Base-by-base conservation (phyloP, 2,329 filamentous ascomycete genomes). In the Diaporthe aspalathi region DNA sequence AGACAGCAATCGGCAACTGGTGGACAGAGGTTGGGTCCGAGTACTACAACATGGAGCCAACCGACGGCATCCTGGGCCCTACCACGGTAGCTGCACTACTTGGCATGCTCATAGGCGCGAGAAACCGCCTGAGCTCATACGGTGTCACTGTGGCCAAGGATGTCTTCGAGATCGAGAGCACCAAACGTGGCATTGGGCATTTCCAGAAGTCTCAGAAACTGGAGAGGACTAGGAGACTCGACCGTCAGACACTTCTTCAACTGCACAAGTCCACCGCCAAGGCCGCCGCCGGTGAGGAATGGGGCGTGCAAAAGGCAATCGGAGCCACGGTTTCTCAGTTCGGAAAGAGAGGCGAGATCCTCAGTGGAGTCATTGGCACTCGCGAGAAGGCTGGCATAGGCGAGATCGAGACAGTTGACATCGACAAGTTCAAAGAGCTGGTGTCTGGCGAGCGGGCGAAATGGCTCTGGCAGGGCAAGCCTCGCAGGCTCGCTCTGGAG, bases 271-370 rank as follows among this genome's bases (percentile, higher is more conserved):
- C 87, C n/a, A 98, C 95, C 16, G 93, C 94, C 49, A 98, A 97
- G 80, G 94, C 94, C 40, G 95, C 94, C 2, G 93, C 92, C 65
- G 92, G 94, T 43, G 94, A 98, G 78, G 93, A 92, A 3, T 98
- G 95, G 94, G 93, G 92, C 20, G 93, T 97, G n/a, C 93, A 94
- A 65, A 92, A 94, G 77, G 95, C 95, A 22, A 94, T 99, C 77
- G 98, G 98, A 79, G 97, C 94, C 3, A 98, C 95, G 0, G 93
- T 98, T 57, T 94, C 93, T 22, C 96, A 98, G 81, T 90, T 99
- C 49, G 94, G 96, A 17, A 97, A 98, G 80, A 92, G 95, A 67
- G 95, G 95, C 60, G 95, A 98, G 80, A 93, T 98, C 83, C 92
- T 98, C 57, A 94, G 97, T 85, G 95, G 94, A n/a, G 97, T 97